A percentile compares a stretch with the other conserved stretches of the same genome.
phyloP scores from a whole-genome alignment of 768 basidiomycete species.

The Leccinum sublutescens region DNA sequence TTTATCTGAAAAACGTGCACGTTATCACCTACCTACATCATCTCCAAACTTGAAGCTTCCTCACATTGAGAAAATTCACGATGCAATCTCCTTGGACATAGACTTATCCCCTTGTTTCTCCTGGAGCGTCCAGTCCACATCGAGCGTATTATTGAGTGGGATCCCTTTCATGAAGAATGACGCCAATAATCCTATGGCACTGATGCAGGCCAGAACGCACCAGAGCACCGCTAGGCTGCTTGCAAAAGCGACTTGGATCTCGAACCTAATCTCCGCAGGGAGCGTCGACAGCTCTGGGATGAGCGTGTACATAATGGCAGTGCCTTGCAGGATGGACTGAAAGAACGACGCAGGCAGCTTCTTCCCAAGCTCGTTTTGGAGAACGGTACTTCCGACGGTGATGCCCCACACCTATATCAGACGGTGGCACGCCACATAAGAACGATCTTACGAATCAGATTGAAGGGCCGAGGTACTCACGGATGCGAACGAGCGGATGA shows the following conservation, averaged over 20 bases:
- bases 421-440: no score
- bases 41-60: no score
- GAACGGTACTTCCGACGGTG: conserved; percentile 44
- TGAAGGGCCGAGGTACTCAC: conserved; percentile 17
- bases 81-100: not conserved
- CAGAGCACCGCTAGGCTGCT: conserved; percentile 40
- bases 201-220: conserved; percentile 40
- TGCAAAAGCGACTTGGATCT: conserved; percentile 44
- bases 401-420: conserved; percentile 46
- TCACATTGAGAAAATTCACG: no score
- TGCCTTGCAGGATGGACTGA: conserved; percentile 34
- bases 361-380: conserved; percentile 47
- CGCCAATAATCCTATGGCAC: not conserved
- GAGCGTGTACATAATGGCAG: conserved; percentile 43
- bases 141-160: conserved; percentile 2
- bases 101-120: not conserved
- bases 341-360: conserved; percentile 40
- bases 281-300: conserved; percentile 44
- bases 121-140: conserved; percentile 4
- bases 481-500: conserved; percentile 36
- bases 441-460: not conserved
- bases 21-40: no score
- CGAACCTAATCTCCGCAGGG: conserved; percentile 28
- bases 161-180: conserved; percentile 11
- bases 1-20: no score